Evolutionary conservation across 2,329 filamentous ascomycete species (phyloP), one percentile per base, ranked within the genome.

Genomic region (Blastomyces silverae): DNA sequence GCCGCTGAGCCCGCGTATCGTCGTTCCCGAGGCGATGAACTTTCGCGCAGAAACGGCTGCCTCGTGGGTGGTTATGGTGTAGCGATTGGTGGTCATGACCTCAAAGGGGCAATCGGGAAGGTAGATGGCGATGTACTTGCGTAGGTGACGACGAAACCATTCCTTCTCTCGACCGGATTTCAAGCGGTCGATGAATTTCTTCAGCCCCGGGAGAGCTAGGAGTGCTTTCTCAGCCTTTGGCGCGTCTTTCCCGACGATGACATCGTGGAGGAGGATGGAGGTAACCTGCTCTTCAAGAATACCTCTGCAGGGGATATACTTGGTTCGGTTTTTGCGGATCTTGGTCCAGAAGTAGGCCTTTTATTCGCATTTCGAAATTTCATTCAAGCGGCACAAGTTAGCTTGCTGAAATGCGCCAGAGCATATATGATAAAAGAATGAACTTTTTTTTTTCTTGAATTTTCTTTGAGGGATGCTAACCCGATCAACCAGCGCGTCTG

Each of bases 341-440:
- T 86, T 90, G 6, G 93, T 93, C 93, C 94, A 97, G 81, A 94
- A 99, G 78, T 90, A 97, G 11, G 91, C 89, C 93, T 97, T 69
- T 56, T 61, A 20, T 56, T 65, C 58, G 58, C 5, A 8, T 59
- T 28, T 46, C 6, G 39, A 31, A 50, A 37, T 34, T 20, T 22
- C 42, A 39, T 22, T 8, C 37, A 44, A 58, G n/a, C 8, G 28
- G 31, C n/a, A n/a, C 15, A 57, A 39, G 53, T 57, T 20, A 37
- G 53, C 39, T 57, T 52, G 2, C 22, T n/a, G 53, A 20, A 57
- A 57, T 57, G 53, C 53, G 53, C 56, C 37, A 44, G 61, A 68
- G 37, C 60, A 65, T 25, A 57, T 28, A 20, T 55, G 52, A 46
- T 25, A 31, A 39, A 48, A 53, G 56, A 59, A 64, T 17, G 17